phyloP scores from a whole-genome alignment of 1,284 basidiomycete species.

The Apiotrichum siamense region DNA sequence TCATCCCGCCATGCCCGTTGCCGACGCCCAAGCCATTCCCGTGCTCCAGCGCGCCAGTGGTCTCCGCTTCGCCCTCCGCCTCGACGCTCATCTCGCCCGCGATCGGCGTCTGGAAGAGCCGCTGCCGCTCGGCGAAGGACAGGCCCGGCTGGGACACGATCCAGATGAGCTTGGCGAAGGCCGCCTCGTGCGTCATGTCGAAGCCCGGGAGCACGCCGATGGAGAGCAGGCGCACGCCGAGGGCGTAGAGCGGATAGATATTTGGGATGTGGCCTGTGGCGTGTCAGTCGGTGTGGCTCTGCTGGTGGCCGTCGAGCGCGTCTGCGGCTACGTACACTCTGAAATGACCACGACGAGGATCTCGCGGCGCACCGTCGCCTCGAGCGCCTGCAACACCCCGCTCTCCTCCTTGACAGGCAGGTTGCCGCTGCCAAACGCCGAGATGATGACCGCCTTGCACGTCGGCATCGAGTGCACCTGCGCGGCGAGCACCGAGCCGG shows the following conservation, averaged over 20 bases:
- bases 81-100: constrained; percentile 36
- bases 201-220: constrained; percentile 41
- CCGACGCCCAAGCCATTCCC: too few species aligned
- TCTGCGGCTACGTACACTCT: constrained; percentile 26
- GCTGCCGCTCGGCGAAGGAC: constrained; percentile 35
- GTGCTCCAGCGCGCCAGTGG: background rate
- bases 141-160: constrained; percentile 37
- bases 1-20: too few species aligned
- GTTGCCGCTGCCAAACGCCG: constrained; percentile 41
- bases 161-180: constrained; percentile 44
- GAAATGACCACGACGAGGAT: constrained; percentile 44
- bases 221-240: constrained; percentile 34
- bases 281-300: background rate
- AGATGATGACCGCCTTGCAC: constrained; percentile 40
- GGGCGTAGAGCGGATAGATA: constrained; percentile 43
- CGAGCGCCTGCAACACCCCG: constrained; percentile 33
- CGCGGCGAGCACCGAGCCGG: constrained; percentile 36
- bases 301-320: background rate
- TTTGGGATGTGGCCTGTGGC: constrained; percentile 35
- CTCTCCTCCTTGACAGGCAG: constrained; percentile 34
- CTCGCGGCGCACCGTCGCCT: constrained; percentile 35
- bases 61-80: background rate
- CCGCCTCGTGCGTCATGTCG: constrained; percentile 46
- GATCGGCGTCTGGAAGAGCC: constrained; percentile 34
- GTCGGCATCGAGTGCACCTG: constrained; percentile 40